A percentile compares a stretch with the other conserved stretches of the same genome.
phyloP scores from a whole-genome alignment of 768 basidiomycete genomes.

The Auricularia heimuer region DNA sequence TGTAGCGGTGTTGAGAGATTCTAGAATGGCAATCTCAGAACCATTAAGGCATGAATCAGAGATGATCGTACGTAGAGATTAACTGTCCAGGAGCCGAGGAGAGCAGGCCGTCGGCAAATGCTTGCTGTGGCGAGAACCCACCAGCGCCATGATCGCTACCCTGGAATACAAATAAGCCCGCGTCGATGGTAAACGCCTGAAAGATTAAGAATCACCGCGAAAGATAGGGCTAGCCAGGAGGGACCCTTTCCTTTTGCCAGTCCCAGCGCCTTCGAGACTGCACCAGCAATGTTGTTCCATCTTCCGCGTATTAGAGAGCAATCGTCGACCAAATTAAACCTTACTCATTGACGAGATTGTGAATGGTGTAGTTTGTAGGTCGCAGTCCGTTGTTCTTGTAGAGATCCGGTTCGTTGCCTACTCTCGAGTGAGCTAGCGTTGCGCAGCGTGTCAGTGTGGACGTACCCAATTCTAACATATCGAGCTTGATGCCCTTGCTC shows the following conservation, averaged over 20 bases:
- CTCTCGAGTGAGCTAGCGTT: neutral
- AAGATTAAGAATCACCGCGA: neutral
- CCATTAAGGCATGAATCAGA: neutral
- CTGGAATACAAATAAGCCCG: neutral
- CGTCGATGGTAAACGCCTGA: neutral
- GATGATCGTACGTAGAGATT: slow-evolving; percentile 40
- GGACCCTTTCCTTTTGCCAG: neutral
- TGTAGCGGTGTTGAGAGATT: slow-evolving; percentile 42
- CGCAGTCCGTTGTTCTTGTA: slow-evolving; percentile 39
- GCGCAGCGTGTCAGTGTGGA: neutral
- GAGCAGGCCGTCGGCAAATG: slow-evolving; percentile 44
- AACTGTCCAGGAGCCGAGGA: slow-evolving; percentile 35
- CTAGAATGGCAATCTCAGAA: slow-evolving; percentile 18
- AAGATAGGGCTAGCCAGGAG: neutral
- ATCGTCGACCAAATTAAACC: slow-evolving; percentile 1
- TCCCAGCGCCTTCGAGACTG: neutral
- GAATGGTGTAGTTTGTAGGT: slow-evolving; percentile 26
- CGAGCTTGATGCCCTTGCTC: slow-evolving; percentile 35
- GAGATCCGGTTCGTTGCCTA: slow-evolving; percentile 42
- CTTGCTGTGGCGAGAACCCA: slow-evolving; percentile 50
- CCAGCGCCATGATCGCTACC: neutral
- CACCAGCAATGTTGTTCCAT: neutral
- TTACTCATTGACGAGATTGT: slow-evolving; percentile 43
- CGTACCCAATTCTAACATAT: slow-evolving; percentile 35
- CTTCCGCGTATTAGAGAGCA: neutral